Conservation (phyloP, 176 grass and related monocot species). For the Echinochloa phyllopogon region DNA sequence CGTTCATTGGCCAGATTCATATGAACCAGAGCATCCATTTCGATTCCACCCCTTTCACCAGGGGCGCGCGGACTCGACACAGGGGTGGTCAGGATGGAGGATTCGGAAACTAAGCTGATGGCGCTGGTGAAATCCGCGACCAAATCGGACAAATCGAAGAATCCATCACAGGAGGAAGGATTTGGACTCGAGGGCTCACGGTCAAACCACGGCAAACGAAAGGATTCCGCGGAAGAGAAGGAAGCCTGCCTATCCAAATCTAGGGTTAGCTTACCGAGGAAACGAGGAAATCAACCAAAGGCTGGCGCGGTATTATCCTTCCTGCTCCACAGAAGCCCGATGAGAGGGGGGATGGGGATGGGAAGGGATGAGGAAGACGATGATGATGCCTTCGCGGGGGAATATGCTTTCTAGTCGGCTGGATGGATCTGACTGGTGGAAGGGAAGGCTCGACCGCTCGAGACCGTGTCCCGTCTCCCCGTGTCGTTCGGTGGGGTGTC, state of each 20-base stretch:
- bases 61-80: neutral
- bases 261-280: slow-evolving; percentile 3
- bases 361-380: neutral
- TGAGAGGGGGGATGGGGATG: neutral
- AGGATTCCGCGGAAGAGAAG: too few relatives aligned
- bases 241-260: neutral
- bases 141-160: neutral
- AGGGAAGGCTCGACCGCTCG: neutral
- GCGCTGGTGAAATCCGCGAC: neutral
- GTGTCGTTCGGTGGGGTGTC: too few relatives aligned
- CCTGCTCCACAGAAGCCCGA: neutral
- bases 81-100: neutral
- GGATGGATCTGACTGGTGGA: slow-evolving; percentile 3
- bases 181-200: neutral
- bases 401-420: neutral
- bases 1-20: neutral
- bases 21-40: neutral
- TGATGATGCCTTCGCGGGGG: neutral
- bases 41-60: neutral
- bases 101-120: neutral
- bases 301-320: neutral
- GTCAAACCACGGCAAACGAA: neutral
- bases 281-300: neutral
- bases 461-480: neutral
- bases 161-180: neutral